phyloP scores from a whole-genome alignment of 2,329 filamentous ascomycete species.

The Passalora sequoiae region DNA sequence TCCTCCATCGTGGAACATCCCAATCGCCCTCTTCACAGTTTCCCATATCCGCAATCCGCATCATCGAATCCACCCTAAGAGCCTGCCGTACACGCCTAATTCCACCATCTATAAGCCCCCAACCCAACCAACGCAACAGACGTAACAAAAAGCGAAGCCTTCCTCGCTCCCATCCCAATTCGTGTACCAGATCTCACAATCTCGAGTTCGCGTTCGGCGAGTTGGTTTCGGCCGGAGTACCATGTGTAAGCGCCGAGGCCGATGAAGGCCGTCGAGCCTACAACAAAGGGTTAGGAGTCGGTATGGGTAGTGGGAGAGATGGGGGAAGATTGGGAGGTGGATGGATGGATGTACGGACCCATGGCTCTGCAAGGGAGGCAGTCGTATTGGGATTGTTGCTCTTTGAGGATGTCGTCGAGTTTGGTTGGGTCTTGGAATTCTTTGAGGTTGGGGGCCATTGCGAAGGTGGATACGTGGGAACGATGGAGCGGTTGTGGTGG shows the following conservation, averaged over 20 bases:
- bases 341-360: too few species aligned
- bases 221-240: conserved; percentile 42
- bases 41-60: too few species aligned
- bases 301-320: too few species aligned
- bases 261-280: conserved; percentile 43
- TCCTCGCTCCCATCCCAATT: conserved; percentile 40
- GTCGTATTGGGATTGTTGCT: conserved; percentile 29
- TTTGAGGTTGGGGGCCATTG: conserved; percentile 5
- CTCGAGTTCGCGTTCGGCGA: conserved; percentile 37
- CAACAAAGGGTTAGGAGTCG: too few species aligned
- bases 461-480: too few species aligned
- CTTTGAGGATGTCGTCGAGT: conserved; percentile 22
- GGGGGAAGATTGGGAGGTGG: background rate
- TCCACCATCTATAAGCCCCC: conserved; percentile 41
- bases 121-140: conserved; percentile 40
- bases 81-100: too few species aligned
- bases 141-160: conserved; percentile 38
- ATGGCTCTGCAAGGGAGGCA: conserved; percentile 32
- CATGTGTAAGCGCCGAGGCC: conserved; percentile 46
- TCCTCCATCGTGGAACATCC: too few species aligned
- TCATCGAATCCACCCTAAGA: too few species aligned
- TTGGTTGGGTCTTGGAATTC: conserved; percentile 18
- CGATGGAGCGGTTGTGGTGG: too few species aligned
- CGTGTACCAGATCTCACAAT: conserved; percentile 39
- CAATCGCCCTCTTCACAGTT: too few species aligned